A percentile compares a stretch with the other conserved stretches of the same genome.
These are phyloP conservation scores for Blastomyces gilchristii DNA, from an alignment of 2,329 filamentous ascomycete species.

Conservation along the genomic window DNA sequence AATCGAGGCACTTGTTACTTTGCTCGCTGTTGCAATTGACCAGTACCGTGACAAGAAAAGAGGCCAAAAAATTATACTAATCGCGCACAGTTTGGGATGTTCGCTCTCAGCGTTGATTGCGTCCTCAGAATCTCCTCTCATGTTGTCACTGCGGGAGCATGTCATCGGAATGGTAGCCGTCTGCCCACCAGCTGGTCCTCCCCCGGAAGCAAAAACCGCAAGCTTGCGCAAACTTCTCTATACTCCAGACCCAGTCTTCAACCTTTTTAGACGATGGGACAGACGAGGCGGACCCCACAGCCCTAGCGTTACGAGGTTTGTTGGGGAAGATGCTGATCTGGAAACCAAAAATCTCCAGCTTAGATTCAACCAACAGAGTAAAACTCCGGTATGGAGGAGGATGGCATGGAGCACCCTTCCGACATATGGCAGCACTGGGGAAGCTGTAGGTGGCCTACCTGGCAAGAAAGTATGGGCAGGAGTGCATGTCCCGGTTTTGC, in stretches of 20 bases:
- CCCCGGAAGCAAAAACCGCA: constrained; percentile 43
- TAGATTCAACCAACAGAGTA: constrained; percentile 64
- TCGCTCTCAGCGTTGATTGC: constrained; percentile 65
- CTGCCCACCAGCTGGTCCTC: constrained; percentile 62
- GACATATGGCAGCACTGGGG: constrained; percentile 43
- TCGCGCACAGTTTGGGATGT: constrained; percentile 87
- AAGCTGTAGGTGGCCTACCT: constrained; percentile 54
- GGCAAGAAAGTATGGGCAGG: constrained; percentile 61
- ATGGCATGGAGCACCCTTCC: constrained; percentile 67
- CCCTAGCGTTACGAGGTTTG: constrained; percentile 66
- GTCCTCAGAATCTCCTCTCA: constrained; percentile 46
- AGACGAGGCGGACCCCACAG: constrained; percentile 67
- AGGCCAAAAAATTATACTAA: constrained; percentile 62
- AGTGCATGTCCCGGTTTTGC: constrained; percentile 61
- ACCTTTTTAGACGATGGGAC: constrained; percentile 69
- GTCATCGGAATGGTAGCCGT: constrained; percentile 71
- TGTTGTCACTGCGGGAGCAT: constrained; percentile 47
- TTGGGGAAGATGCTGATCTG: constrained; percentile 32
- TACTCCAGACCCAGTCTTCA: constrained; percentile 58
- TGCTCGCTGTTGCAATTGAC: constrained; percentile 66
- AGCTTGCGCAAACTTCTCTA: constrained; percentile 50
- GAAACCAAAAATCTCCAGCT: constrained; percentile 36
- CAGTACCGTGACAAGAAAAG: constrained; percentile 56
- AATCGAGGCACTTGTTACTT: constrained; percentile 60
- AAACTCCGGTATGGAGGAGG: constrained; percentile 69